Conservation (phyloP, 2,329 filamentous ascomycete genomes). For the Trichothecium sympodiale region DNA sequence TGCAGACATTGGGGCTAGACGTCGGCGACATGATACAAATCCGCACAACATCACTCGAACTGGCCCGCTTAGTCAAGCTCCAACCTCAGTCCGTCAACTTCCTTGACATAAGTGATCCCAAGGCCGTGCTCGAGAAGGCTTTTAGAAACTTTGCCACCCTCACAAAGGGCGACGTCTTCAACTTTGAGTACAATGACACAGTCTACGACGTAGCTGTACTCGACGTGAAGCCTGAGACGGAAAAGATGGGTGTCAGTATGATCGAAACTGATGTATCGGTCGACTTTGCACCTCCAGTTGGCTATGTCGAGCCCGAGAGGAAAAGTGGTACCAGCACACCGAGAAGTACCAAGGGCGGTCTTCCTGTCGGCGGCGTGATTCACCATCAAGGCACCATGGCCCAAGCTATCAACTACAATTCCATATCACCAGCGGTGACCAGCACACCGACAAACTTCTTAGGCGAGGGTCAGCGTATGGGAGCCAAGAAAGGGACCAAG, state of each 20-base stretch:
- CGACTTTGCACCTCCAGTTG: slow-evolving; percentile 87
- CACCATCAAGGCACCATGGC: slow-evolving; percentile 91
- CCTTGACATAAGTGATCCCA: slow-evolving; percentile 93
- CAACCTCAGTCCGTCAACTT: slow-evolving; percentile 90
- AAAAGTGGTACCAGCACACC: slow-evolving; percentile 80
- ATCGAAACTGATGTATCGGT: slow-evolving; percentile 95
- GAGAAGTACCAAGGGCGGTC: slow-evolving; percentile 50
- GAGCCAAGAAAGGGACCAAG: slow-evolving; percentile 68
- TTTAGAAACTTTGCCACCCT: slow-evolving; percentile 93
- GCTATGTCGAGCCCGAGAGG: slow-evolving; percentile 80
- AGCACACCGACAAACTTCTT: slow-evolving; percentile 69
- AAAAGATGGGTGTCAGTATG: slow-evolving; percentile 82
- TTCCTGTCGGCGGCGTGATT: slow-evolving; percentile 62
- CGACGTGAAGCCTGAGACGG: slow-evolving; percentile 78
- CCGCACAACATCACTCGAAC: slow-evolving; percentile 84
- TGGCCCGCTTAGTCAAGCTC: slow-evolving; percentile 88
- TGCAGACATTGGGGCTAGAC: slow-evolving; percentile 82
- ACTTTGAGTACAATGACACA: slow-evolving; percentile 92
- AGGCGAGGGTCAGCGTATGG: slow-evolving; percentile 67
- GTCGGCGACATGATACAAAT: slow-evolving; percentile 91
- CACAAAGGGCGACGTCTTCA: slow-evolving; percentile 89
- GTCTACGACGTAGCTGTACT: slow-evolving; percentile 87
- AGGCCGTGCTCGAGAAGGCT: slow-evolving; percentile 91
- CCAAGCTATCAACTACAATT: slow-evolving; percentile 90
- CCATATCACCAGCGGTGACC: slow-evolving; percentile 71